Conservation (phyloP, 768 basidiomycete species). For the Macrolepiota fuliginosa region DNA sequence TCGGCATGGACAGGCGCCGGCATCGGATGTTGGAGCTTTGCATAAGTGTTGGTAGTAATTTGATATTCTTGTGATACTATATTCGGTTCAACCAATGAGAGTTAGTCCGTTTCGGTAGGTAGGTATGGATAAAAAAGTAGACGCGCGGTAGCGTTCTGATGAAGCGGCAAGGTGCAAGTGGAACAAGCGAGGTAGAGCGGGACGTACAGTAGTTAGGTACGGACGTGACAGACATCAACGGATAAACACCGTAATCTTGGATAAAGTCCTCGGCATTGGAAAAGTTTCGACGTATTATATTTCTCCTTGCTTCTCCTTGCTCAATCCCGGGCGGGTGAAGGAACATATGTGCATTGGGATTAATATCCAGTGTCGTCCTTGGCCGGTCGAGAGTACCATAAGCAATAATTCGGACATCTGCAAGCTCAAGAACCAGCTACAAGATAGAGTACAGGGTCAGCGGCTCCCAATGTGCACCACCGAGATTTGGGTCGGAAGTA, state of each 20-base stretch:
- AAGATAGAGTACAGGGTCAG: not conserved
- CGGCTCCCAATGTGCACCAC: not conserved
- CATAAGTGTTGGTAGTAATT: constrained; percentile 32
- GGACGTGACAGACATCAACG: constrained; percentile 25
- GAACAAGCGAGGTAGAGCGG: constrained; percentile 2
- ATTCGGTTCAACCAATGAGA: constrained; percentile 3
- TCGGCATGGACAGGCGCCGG: constrained; percentile 54
- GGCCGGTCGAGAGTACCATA: constrained; percentile 65
- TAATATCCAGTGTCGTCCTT: constrained; percentile 53
- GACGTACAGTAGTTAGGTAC: constrained; percentile 31
- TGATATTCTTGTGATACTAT: constrained; percentile 28
- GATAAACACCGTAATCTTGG: constrained; percentile 44
- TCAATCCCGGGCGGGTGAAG: constrained; percentile 69
- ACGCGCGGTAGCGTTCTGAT: not conserved
- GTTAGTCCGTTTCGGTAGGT: not conserved
- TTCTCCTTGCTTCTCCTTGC: constrained; percentile 17
- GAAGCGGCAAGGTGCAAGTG: not conserved
- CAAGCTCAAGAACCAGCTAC: constrained; percentile 67
- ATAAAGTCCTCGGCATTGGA: constrained; percentile 12
- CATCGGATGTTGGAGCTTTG: constrained; percentile 50
- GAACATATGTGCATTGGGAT: constrained; percentile 65
- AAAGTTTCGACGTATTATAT: not conserved
- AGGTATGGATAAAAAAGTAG: not conserved
- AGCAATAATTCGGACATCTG: constrained; percentile 71
- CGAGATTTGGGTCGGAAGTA: constrained; percentile 13